These are phyloP conservation scores for Ophiostoma himal-ulmi DNA, from an alignment of 2,329 filamentous ascomycete species.

Conservation along the genomic window DNA sequence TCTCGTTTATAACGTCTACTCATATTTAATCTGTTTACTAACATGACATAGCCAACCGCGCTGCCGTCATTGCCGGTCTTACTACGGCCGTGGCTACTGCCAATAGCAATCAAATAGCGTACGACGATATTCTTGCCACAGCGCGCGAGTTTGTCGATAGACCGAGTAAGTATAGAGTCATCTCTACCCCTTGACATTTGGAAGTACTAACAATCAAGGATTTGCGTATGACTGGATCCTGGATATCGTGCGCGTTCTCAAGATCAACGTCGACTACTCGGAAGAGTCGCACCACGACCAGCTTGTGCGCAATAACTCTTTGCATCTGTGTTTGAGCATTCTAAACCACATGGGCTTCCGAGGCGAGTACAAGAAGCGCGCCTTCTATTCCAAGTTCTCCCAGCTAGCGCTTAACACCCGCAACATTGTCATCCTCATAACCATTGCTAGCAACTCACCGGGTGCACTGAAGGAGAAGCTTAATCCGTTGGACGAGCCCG, in stretches of 20 bases:
- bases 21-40: background rate
- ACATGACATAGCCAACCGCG: conserved; percentile 44
- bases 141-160: conserved; percentile 47
- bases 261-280: conserved; percentile 74
- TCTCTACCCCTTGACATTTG: background rate
- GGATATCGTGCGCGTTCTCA: conserved; percentile 63
- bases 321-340: conserved; percentile 72
- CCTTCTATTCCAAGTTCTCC: conserved; percentile 66
- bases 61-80: conserved; percentile 56
- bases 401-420: conserved; percentile 70
- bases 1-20: background rate
- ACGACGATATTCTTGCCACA: conserved; percentile 67
- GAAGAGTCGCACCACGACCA: conserved; percentile 66
- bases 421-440: conserved; percentile 61
- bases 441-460: conserved; percentile 55
- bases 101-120: conserved; percentile 45
- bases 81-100: conserved; percentile 47
- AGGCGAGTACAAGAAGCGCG: conserved; percentile 55
- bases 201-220: conserved; percentile 35
- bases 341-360: conserved; percentile 72
- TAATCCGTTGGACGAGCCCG: conserved; percentile 62
- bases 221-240: conserved; percentile 58
- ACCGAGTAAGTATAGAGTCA: conserved; percentile 31
- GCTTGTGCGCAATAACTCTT: conserved; percentile 63
- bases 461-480: conserved; percentile 49